These are phyloP conservation scores for Brassica carinata DNA, from an alignment of 345 rosid species.

Conservation along the genomic window DNA sequence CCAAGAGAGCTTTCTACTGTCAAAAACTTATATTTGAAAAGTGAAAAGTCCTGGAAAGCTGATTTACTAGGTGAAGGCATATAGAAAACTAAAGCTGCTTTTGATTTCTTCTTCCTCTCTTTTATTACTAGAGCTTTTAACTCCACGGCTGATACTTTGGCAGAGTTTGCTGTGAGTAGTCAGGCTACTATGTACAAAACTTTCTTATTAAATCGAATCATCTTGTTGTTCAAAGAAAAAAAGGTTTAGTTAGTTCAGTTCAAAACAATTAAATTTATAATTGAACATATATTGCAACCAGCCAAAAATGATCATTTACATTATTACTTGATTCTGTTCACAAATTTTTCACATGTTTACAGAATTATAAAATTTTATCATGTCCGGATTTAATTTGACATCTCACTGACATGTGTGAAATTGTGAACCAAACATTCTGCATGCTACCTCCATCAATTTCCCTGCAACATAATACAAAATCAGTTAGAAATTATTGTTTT, in stretches of 20 bases:
- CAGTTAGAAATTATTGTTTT: background rate
- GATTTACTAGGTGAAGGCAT: background rate
- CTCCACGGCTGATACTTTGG: too few relatives aligned
- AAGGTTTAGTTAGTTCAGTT: background rate
- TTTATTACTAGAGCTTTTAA: too few relatives aligned
- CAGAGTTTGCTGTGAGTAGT: too few relatives aligned
- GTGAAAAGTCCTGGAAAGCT: background rate
- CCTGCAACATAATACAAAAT: conserved; percentile 28
- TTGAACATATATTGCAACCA: background rate
- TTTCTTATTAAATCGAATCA: too few relatives aligned
- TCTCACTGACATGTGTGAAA: conserved; percentile 30
- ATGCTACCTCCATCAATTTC: conserved; percentile 42
- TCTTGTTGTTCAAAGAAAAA: too few relatives aligned
- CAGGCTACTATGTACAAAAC: too few relatives aligned
- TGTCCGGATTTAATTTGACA: background rate
- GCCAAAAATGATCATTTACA: conserved; percentile 39
- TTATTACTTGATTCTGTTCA: conserved; percentile 20
- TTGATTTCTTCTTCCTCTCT: too few relatives aligned
- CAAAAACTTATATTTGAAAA: background rate
- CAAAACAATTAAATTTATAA: background rate
- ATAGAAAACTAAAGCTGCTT: background rate
- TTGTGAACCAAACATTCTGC: conserved; percentile 35
- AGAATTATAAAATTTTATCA: conserved; percentile 21
- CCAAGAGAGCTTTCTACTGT: background rate
- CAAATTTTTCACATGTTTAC: conserved; percentile 14